phyloP scores from a whole-genome alignment of 441 rosid genomes.

The Hura crepitans region DNA sequence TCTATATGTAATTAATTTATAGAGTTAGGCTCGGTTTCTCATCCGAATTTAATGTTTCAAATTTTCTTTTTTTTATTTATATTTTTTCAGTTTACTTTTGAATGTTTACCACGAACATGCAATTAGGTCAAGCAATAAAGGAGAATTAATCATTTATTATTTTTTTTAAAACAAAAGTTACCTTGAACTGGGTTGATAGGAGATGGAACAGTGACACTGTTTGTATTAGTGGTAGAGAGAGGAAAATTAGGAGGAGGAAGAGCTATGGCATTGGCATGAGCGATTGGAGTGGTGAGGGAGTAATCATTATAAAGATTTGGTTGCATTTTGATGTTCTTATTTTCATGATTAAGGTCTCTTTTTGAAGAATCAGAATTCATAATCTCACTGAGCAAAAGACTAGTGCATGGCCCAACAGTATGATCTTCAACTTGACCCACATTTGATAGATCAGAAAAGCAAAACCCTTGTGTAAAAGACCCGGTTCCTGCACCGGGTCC shows the following conservation, averaged over 20 bases:
- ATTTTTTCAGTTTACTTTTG: no score
- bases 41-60: no score
- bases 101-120: not conserved
- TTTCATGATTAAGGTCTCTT: slow-evolving; percentile 40
- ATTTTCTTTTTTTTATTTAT: no score
- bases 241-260: slow-evolving; percentile 23
- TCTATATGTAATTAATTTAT: no score
- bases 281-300: slow-evolving; percentile 26
- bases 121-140: slow-evolving; percentile 8
- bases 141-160: no score
- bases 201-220: slow-evolving; percentile 45
- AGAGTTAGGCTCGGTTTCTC: no score
- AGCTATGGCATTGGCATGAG: slow-evolving; percentile 25
- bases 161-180: slow-evolving; percentile 18
- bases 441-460: slow-evolving; percentile 50
- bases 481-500: slow-evolving; percentile 39
- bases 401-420: slow-evolving; percentile 60
- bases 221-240: slow-evolving; percentile 25
- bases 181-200: slow-evolving; percentile 53
- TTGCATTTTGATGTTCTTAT: slow-evolving; percentile 42
- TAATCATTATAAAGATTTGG: slow-evolving; percentile 39
- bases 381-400: slow-evolving; percentile 65
- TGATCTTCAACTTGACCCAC: slow-evolving; percentile 38
- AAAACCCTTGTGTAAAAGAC: slow-evolving; percentile 45
- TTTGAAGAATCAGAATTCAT: slow-evolving; percentile 40